Evolutionary conservation across 441 rosid species (phyloP).

Genomic region (Populus tomentosa): DNA sequence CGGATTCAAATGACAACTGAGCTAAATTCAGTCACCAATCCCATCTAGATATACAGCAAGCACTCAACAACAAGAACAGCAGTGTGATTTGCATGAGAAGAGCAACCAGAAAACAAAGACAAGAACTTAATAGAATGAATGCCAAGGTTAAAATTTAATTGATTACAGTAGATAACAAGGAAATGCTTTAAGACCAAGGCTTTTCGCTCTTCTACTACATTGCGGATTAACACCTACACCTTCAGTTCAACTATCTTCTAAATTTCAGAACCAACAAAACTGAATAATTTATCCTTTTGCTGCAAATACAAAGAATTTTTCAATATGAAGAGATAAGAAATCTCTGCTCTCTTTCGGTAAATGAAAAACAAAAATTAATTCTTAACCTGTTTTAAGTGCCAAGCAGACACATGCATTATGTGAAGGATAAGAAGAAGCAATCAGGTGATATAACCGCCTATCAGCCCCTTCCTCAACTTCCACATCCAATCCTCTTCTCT

Average conservation of each 20-base stretch:
- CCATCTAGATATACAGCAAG: neutral
- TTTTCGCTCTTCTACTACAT: neutral
- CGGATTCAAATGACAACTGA: neutral
- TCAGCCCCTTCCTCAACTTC: conserved; percentile 28
- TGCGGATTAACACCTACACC: neutral
- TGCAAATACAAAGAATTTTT: neutral
- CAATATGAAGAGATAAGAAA: neutral
- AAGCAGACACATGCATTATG: neutral
- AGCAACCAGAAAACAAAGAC: neutral
- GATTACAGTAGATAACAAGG: neutral
- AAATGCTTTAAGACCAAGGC: neutral
- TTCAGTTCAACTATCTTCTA: neutral
- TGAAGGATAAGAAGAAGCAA: neutral
- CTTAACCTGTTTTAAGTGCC: neutral
- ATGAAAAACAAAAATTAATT: neutral
- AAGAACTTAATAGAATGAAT: neutral
- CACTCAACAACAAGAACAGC: neutral
- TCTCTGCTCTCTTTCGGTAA: neutral
- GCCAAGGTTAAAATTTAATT: neutral
- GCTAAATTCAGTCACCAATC: neutral
- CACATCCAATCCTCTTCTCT: conserved; percentile 34
- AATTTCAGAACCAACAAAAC: neutral
- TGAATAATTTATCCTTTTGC: neutral
- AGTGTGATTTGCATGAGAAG: neutral
- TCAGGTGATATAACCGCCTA: conserved; percentile 3